Base-by-base conservation (phyloP, 331 rosid species). In the Malus hybrid region DNA sequence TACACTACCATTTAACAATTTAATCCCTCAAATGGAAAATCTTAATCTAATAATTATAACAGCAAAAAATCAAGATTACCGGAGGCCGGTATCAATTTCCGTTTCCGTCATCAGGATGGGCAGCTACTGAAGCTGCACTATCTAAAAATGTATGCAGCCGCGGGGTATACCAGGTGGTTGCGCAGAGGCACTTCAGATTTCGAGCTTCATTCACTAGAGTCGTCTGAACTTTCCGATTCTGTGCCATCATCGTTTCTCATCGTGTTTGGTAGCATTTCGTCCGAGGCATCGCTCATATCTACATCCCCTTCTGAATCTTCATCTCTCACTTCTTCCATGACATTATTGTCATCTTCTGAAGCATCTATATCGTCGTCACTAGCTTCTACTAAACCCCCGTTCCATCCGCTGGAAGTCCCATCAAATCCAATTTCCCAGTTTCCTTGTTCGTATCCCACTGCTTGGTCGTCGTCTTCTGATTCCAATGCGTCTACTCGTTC, bases 351-450 rank as follows among this genome's bases (percentile, higher is more conserved):
- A 58, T 90, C 96, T 79, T 94, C 97, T 69, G 85, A 95, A 68
- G 86, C 93, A 77, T 88, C 96, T 74, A 67, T 81, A 24, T 90
- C 95, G 19, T 90, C 99, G 34, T 94, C 97, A 71, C 99, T 95
- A 26, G 58, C 87, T 74, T 81, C 90, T 79, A 78, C 78, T 68
- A 83, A 29, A 72, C 66, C 90, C 63, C 86, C 63, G 57, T 78
- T 77, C 99, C 99, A 95, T 70, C 90, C 82, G 63, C 81, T 78
- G 63, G 93, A 71, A 55, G 84, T 79, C 44, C 92, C 87, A 29
- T 87, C 84, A 53, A 79, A 92, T 10, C 96, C 91, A 29, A 86
- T 70, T 78, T 89, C 97, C 99, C 99, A 95, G 76, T 88, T 89
- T 69, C 92, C 92, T 77, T 83, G 93, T 67, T 83, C 97, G 57